phyloP scores from a whole-genome alignment of 2,329 filamentous ascomycete species.

The Penicillium sumatraense region DNA sequence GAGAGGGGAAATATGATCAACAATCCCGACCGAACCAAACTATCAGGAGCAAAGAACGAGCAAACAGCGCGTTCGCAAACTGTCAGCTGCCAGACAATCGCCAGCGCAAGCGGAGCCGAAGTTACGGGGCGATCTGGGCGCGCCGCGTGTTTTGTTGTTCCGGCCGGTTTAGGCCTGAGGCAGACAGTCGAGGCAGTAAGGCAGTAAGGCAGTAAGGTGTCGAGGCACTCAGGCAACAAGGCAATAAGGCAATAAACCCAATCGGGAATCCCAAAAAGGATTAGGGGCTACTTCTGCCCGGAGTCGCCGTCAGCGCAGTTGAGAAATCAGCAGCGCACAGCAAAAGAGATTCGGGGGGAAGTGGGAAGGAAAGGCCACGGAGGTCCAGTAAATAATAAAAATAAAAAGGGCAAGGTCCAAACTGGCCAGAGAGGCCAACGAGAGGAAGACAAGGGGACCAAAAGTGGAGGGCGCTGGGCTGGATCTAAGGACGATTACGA shows the following conservation, averaged over 20 bases:
- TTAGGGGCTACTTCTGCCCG: slow-evolving; percentile 31
- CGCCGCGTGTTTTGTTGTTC: slow-evolving; percentile 35
- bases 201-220: slow-evolving; percentile 1
- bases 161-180: slow-evolving; percentile 6
- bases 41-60: too few relatives aligned
- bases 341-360: slow-evolving; percentile 25
- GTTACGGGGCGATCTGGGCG: slow-evolving; percentile 12
- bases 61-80: too few relatives aligned
- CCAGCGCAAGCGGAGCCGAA: background rate
- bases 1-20: background rate
- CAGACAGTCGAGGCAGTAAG: slow-evolving; percentile 15
- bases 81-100: slow-evolving; percentile 12
- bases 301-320: slow-evolving; percentile 28
- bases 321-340: slow-evolving; percentile 27
- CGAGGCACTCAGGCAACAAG: slow-evolving; percentile 11
- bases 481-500: slow-evolving; percentile 24
- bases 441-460: slow-evolving; percentile 3
- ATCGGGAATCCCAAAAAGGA: slow-evolving; percentile 16
- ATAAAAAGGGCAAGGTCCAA: background rate
- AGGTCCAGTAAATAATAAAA: background rate
- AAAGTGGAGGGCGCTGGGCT: slow-evolving; percentile 30
- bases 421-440: background rate
- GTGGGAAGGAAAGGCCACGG: background rate
- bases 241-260: background rate
- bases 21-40: too few relatives aligned